Conservation (phyloP, 768 basidiomycete genomes). For the Podaxis sp. region DNA sequence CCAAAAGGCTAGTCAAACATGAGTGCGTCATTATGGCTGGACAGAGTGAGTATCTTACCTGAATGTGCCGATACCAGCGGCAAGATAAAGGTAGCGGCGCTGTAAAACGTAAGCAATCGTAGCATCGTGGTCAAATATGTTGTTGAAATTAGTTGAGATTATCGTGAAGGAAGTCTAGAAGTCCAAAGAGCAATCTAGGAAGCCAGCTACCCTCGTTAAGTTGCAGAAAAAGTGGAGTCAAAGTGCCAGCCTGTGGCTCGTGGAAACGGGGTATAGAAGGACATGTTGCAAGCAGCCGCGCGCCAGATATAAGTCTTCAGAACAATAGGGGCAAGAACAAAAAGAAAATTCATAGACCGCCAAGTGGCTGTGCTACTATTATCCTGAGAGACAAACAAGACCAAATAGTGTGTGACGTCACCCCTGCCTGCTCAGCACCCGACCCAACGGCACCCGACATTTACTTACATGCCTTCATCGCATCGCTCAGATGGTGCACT, state of each 20-base stretch:
- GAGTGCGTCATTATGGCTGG: not conserved
- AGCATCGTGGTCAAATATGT: not conserved
- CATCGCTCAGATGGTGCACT: too few relatives aligned
- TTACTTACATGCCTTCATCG: too few relatives aligned
- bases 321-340: not conserved
- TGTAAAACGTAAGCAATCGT: conserved; percentile 3
- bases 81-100: not conserved
- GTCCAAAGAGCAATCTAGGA: not conserved
- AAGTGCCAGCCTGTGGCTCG: not conserved
- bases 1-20: conserved; percentile 38
- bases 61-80: conserved; percentile 11
- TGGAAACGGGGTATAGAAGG: not conserved
- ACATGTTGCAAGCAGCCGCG: not conserved
- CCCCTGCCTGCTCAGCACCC: too few relatives aligned
- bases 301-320: not conserved
- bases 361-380: not conserved
- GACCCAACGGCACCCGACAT: too few relatives aligned
- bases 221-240: not conserved
- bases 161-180: not conserved
- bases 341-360: not conserved
- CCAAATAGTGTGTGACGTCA: not conserved
- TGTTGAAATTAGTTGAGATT: not conserved
- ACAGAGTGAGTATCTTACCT: not conserved
- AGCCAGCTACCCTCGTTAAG: conserved; percentile 2
- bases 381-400: not conserved